A percentile compares a stretch with the other conserved stretches of the same genome.
phyloP scores from a whole-genome alignment of 345 rosid genomes.

The Aquilaria sinensis region DNA sequence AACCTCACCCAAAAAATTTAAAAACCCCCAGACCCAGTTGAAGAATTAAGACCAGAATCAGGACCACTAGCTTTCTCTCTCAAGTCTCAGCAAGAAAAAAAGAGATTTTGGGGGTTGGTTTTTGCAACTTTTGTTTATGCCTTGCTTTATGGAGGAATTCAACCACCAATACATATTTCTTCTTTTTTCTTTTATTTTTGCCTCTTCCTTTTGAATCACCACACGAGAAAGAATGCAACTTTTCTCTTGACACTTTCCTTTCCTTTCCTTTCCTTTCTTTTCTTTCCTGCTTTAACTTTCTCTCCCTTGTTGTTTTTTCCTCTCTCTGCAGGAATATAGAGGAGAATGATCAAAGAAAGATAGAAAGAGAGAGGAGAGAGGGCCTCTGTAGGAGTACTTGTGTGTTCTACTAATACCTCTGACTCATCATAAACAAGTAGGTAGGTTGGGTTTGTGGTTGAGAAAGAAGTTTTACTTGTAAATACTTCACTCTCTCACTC shows the following conservation, averaged over 20 bases:
- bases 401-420: conserved; percentile 5
- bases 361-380: conserved; percentile 19
- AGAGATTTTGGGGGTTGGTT: neutral
- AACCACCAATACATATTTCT: conserved; percentile 25
- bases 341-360: neutral
- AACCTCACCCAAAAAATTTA: neutral
- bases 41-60: neutral
- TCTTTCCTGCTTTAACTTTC: conserved; percentile 10
- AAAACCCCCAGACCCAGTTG: neutral
- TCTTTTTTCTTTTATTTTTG: conserved; percentile 15
- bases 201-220: conserved; percentile 28
- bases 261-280: conserved; percentile 8
- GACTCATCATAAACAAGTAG: conserved; percentile 21
- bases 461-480: conserved; percentile 43
- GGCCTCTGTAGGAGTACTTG: conserved; percentile 9
- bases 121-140: conserved; percentile 12
- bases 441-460: conserved; percentile 49
- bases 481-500: conserved; percentile 10
- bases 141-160: conserved; percentile 34
- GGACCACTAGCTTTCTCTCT: conserved; percentile 1
- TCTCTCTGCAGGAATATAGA: conserved; percentile 40
- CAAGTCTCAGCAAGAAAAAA: neutral
- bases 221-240: conserved; percentile 31
- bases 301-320: conserved; percentile 13
- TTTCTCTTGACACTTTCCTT: conserved; percentile 23